Evolutionary conservation across 192 early-diverging fungal genomes (phyloP).

Genomic region (Linnemannia schmuckeri): DNA sequence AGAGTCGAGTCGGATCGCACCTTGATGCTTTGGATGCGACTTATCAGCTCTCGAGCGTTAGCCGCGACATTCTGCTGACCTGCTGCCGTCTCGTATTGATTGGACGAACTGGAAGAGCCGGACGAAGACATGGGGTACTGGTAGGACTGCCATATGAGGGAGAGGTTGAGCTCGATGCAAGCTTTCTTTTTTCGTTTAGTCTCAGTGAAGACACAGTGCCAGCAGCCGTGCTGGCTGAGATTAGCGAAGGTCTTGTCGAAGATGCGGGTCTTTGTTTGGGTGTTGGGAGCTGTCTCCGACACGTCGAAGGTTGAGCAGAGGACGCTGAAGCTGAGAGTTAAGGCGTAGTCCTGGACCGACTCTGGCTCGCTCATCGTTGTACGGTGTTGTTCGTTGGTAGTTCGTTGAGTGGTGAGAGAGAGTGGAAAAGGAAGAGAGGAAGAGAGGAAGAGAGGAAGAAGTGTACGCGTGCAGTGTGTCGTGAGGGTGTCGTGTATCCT

Average conservation of each 20-base stretch:
- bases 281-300: background rate
- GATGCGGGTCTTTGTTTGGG: background rate
- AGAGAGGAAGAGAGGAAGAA: background rate
- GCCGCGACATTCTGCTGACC: background rate
- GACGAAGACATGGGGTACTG: background rate
- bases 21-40: slow-evolving; percentile 29
- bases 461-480: background rate
- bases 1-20: slow-evolving; percentile 43
- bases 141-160: slow-evolving; percentile 16
- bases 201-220: slow-evolving; percentile 40
- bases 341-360: slow-evolving; percentile 23
- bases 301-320: slow-evolving; percentile 9
- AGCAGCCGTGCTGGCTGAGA: slow-evolving; percentile 21
- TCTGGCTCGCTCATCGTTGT: background rate
- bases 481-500: no score
- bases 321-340: slow-evolving; percentile 30
- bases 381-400: background rate
- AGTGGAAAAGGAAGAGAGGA: background rate
- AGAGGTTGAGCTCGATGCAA: slow-evolving; percentile 18
- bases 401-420: background rate
- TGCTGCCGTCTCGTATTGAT: no score
- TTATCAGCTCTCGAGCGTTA: slow-evolving; percentile 12
- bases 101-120: slow-evolving; percentile 12
- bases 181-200: slow-evolving; percentile 7
- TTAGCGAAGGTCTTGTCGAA: slow-evolving; percentile 13